Percentiles rank a stretch among this genome's conserved stretches.
phyloP scores from a whole-genome alignment of 2,329 filamentous ascomycete species.

The Colletotrichum sp. region DNA sequence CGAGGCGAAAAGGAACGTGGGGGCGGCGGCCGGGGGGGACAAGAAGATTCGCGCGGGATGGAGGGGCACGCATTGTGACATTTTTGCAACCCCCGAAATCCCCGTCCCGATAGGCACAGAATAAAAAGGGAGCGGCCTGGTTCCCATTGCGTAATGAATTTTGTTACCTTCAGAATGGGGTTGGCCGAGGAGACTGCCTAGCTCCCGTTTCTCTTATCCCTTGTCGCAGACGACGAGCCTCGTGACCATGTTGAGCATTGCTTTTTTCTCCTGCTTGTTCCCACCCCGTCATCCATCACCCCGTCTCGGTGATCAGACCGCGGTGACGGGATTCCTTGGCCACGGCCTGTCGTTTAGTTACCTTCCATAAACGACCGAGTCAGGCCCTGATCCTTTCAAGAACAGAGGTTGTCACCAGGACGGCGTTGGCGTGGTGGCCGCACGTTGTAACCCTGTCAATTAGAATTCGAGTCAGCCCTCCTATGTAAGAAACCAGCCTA shows the following conservation, averaged over 20 bases:
- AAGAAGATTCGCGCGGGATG: background rate
- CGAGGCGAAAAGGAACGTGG: background rate
- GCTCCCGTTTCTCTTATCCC: background rate
- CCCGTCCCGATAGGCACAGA: background rate
- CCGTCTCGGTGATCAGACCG: background rate
- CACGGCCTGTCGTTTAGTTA: background rate
- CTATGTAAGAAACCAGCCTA: background rate
- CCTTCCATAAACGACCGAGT: background rate
- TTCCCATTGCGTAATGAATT: background rate
- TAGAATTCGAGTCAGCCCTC: background rate
- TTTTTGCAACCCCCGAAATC: background rate
- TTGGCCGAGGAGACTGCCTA: background rate
- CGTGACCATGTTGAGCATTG: slow-evolving; percentile 3
- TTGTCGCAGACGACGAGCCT: slow-evolving; percentile 6
- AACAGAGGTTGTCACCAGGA: background rate
- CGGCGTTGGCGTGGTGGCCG: background rate
- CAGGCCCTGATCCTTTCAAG: background rate
- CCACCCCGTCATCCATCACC: background rate
- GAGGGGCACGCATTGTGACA: background rate
- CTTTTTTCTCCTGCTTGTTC: background rate
- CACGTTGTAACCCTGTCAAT: background rate
- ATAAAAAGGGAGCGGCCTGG: background rate
- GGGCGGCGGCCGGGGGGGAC: background rate
- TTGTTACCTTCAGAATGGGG: background rate
- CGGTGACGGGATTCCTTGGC: background rate